Evolutionary conservation across 1,284 basidiomycete species (phyloP), one percentile per base, ranked within the genome.

Genomic region (Mixia osmundae): DNA sequence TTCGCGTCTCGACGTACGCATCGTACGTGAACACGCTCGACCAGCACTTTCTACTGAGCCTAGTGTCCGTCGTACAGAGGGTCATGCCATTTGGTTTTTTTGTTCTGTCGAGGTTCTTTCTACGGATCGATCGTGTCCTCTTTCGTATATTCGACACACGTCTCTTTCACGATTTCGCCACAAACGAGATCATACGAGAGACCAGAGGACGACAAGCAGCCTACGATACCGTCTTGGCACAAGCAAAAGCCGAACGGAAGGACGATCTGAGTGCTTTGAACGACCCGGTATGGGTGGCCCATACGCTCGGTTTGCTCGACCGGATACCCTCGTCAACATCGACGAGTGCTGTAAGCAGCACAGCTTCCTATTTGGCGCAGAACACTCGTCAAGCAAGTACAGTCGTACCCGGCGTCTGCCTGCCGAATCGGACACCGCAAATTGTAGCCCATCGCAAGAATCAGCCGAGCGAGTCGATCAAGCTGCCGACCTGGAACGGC

Each of bases 41-140:
- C 22, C 6, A 34, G 24, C 31, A 22, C 25, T 35, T 21, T 16
- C n/a, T 19, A 14, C 30, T 22, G 12, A 23, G 10, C 18, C 31
- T n/a, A 8, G 14, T 3, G 30, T 36, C 3, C 18, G 29, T 16
- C 29, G 15, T n/a, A n/a, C 49, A 91, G 83, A 73, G 91, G 38
- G 85, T 97, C 31, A 97, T 97, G 87, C 85, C 89, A 0, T 75
- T 73, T n/a, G 89, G 76, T 34, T 66, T 94, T 47, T 89, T 95
- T 56, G 70, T 95, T 43, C 69, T 99, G 7, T 67, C 73, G 1
- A 68, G 91, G 5, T 82, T 94, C 55, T 83, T 79, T n/a, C 63
- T 99, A 4, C 70, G 91, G 15, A 85, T 99, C 32, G 91, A 99
- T 55, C 69, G 77, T 39, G 91, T 99, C 28, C 67, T 95, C 27